Evolutionary conservation across 2,329 filamentous ascomycete species (phyloP), one percentile per base, ranked within the genome.

Genomic region (Monosporascus sp.): DNA sequence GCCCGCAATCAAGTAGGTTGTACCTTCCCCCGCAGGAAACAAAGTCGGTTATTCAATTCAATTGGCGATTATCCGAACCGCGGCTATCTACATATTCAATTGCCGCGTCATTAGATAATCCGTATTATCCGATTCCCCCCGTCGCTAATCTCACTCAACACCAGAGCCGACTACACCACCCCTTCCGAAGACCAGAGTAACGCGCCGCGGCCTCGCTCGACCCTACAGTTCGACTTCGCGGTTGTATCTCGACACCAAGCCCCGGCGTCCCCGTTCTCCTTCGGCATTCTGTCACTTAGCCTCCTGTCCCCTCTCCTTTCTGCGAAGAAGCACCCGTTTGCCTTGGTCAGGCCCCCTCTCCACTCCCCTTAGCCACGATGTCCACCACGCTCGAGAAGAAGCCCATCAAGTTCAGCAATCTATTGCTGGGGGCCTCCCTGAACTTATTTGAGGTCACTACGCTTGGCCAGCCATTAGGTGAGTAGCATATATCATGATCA

Each of bases 351-450:
- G 93, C 89, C 88, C 86, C 83, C 75, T 77, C 80, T 70, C 64
- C 70, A 66, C 63, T 75, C 65, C 71, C 80, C 66, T 74, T 80
- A 64, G 72, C 73, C 71, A 65, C 68, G 71, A 75, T 70, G 68
- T 75, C 73, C 75, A 76, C 71, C 73, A 77, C 72, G 74, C 78
- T 95, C 72, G 92, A 97, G 87, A 97, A 97, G 89, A 97, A 97
- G 85, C 94, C 94, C 63, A 84, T 99, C 84, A 97, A 97, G 85
- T 97, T 97, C 83, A 96, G 91, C 80, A 99, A 99, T 79, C 75
- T 99, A 83, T 80, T 99, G 68, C 84, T 97, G 67, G 92, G 92
- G 69, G 89, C 90, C 70, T 90, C 91, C 65, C 83, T 97, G 77
- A 97, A 96, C 82, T 79, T 97, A 83, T 97, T 97, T 74, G 92